Evolutionary conservation across 176 grass and related monocot species (phyloP).

Genomic region (Puya raimondii): DNA sequence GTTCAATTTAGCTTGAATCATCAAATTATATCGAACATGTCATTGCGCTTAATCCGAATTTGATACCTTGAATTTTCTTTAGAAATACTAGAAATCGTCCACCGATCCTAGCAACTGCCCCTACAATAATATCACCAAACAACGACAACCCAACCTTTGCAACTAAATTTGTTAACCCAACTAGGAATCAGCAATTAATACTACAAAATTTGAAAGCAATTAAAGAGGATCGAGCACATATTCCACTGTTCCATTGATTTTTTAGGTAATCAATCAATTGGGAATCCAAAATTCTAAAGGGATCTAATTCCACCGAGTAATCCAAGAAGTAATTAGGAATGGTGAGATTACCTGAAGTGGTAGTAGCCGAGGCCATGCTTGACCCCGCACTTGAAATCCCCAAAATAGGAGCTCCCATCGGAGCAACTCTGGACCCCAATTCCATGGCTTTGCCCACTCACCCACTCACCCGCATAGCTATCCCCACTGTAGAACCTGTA

Average conservation of each 20-base stretch:
- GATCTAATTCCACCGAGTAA: neutral
- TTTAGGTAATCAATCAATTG: neutral
- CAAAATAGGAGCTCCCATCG: constrained; percentile 54
- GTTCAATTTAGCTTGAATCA: constrained; percentile 9
- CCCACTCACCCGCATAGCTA: constrained; percentile 67
- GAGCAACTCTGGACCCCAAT: constrained; percentile 55
- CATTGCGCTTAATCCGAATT: neutral
- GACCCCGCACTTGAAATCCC: constrained; percentile 74
- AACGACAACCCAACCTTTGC: neutral
- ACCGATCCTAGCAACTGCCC: neutral
- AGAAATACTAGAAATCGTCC: neutral
- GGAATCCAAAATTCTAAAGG: neutral
- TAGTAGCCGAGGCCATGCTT: constrained; percentile 74
- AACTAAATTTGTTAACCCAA: too few relatives aligned
- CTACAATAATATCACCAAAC: neutral
- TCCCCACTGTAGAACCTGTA: constrained; percentile 68
- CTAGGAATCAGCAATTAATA: constrained; percentile 11
- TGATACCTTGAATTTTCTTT: neutral
- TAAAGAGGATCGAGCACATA: neutral
- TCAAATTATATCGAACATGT: neutral
- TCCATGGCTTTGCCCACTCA: constrained; percentile 70
- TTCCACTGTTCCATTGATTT: neutral
- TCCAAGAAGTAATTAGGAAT: constrained; percentile 3
- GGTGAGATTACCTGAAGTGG: constrained; percentile 50
- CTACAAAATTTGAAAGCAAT: neutral